These are phyloP conservation scores for Fusarium equiseti DNA, from an alignment of 2,329 filamentous ascomycete species.

Conservation along the genomic window DNA sequence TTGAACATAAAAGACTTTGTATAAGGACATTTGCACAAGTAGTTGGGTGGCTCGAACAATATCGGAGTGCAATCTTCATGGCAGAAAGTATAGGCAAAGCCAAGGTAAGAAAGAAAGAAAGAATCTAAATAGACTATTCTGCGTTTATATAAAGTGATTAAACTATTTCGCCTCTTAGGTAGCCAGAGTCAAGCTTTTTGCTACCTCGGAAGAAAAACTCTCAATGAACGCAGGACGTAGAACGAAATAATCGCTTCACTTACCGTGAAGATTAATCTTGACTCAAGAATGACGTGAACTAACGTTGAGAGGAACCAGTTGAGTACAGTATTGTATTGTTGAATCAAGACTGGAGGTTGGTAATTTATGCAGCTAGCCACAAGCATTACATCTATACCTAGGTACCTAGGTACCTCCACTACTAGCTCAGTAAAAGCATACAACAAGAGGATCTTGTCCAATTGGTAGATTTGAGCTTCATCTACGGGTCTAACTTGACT, in stretches of 20 bases:
- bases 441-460: not conserved
- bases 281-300: constrained; percentile 25
- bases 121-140: not conserved
- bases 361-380: constrained; percentile 25
- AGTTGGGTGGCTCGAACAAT: not conserved
- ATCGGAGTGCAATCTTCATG: not conserved
- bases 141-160: not conserved
- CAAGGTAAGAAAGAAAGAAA: not conserved
- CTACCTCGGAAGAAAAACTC: not conserved
- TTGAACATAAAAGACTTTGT: not conserved
- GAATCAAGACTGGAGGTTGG: constrained; percentile 8
- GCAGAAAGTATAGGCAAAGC: not conserved
- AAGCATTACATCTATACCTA: not conserved
- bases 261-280: not conserved
- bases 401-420: not conserved
- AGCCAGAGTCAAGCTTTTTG: not conserved
- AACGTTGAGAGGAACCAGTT: no score
- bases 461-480: constrained; percentile 29
- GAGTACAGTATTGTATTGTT: not conserved
- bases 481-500: constrained; percentile 11
- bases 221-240: not conserved
- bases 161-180: not conserved
- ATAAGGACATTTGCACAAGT: not conserved
- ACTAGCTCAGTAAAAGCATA: constrained; percentile 25
- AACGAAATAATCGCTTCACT: not conserved